Percentiles rank a stretch among this genome's conserved stretches.
Conservation (phyloP, 495 filamentous ascomycete genomes). For the Thozetella sp. region DNA sequence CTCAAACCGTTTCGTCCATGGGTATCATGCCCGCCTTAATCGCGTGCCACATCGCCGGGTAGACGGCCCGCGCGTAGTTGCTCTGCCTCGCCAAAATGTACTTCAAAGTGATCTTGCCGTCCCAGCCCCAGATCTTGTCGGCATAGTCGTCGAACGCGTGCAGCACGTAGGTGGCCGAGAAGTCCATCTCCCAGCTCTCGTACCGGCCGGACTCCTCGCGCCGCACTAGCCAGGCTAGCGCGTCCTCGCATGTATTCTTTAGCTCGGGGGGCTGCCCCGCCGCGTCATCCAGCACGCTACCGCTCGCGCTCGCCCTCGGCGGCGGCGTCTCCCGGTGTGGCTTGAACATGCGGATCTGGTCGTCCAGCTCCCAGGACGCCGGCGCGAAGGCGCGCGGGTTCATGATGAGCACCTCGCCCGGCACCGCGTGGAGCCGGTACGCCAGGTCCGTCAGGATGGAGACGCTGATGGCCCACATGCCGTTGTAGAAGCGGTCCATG, state of each 20-base stretch:
- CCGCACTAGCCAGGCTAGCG: slow-evolving; percentile 12
- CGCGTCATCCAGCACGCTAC: neutral
- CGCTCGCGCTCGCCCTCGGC: neutral
- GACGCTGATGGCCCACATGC: slow-evolving; percentile 16
- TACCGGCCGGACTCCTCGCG: slow-evolving; percentile 1
- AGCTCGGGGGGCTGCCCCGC: neutral
- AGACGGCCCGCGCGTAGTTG: slow-evolving; percentile 23
- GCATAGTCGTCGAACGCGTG: slow-evolving; percentile 17
- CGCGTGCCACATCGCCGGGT: slow-evolving; percentile 19
- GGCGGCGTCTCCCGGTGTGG: neutral
- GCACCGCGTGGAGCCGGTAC: slow-evolving; percentile 12
- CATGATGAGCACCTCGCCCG: slow-evolving; percentile 15
- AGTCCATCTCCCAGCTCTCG: slow-evolving; percentile 20
- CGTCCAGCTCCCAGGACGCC: slow-evolving; percentile 13
- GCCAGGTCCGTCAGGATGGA: slow-evolving; percentile 18
- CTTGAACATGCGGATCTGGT: slow-evolving; percentile 7
- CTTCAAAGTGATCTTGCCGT: slow-evolving; percentile 12
- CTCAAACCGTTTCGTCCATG: too few species aligned
- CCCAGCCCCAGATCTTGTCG: slow-evolving; percentile 6
- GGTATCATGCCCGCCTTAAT: slow-evolving; percentile 8
- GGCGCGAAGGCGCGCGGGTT: slow-evolving; percentile 16
- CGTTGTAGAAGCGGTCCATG: slow-evolving; percentile 13
- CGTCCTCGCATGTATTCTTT: slow-evolving; percentile 8
- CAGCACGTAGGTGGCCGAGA: slow-evolving; percentile 20
- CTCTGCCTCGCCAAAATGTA: slow-evolving; percentile 19